Conservation (phyloP, 2,329 filamentous ascomycete species). For the Myriosclerotinia curreyana region DNA sequence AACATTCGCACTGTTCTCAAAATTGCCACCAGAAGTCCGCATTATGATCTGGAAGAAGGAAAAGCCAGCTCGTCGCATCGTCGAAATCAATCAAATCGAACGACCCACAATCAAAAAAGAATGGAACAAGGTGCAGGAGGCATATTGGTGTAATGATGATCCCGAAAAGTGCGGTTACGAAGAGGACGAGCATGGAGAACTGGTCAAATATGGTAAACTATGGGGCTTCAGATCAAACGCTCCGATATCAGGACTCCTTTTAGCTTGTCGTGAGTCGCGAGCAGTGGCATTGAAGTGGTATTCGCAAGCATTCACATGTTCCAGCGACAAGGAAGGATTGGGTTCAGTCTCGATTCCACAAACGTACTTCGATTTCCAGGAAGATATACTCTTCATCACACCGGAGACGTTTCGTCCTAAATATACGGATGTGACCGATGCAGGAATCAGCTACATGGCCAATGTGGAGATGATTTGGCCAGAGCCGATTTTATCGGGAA, state of each 20-base stretch:
- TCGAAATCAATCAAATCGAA: conserved; percentile 3
- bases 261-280: conserved; percentile 15
- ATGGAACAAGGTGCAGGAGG: background rate
- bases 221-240: conserved; percentile 7
- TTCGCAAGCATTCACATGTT: background rate
- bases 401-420: background rate
- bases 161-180: background rate
- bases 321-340: too few relatives aligned
- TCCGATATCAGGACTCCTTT: conserved; percentile 12
- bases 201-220: background rate
- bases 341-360: conserved; percentile 8
- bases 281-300: conserved; percentile 13
- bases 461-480: too few relatives aligned
- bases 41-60: background rate
- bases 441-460: too few relatives aligned
- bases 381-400: conserved; percentile 16
- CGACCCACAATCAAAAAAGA: background rate
- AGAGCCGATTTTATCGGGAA: background rate
- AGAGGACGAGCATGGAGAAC: background rate
- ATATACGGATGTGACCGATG: background rate
- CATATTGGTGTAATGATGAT: background rate
- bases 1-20: background rate
- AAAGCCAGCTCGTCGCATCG: conserved; percentile 1
- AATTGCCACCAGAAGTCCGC: background rate
- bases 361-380: conserved; percentile 17